Conservation (phyloP, 768 basidiomycete species). For the Dentipellis sp. region DNA sequence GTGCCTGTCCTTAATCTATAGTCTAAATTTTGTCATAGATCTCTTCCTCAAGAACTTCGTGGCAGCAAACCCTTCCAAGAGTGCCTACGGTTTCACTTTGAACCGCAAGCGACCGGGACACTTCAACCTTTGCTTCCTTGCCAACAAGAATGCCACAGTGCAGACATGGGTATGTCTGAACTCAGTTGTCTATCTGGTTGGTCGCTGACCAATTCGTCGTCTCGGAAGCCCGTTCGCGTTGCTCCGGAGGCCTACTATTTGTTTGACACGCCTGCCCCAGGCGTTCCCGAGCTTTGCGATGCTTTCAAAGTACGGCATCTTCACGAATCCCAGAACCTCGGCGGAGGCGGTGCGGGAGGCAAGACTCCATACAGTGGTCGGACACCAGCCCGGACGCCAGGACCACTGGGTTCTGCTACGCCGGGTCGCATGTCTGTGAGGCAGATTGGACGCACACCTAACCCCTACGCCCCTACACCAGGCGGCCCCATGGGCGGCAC, state of each 20-base stretch:
- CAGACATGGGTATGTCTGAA: conserved; percentile 74
- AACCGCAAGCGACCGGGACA: conserved; percentile 88
- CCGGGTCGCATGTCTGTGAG: conserved; percentile 77
- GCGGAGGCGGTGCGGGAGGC: conserved; percentile 41
- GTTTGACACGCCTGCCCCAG: conserved; percentile 83
- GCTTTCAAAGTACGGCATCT: conserved; percentile 88
- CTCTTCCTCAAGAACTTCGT: conserved; percentile 83
- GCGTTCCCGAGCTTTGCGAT: conserved; percentile 90
- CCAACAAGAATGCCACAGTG: conserved; percentile 82
- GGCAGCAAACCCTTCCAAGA: conserved; percentile 87
- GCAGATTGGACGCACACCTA: conserved; percentile 67
- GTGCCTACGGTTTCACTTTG: conserved; percentile 91
- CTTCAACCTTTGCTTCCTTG: conserved; percentile 88
- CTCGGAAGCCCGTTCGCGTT: conserved; percentile 67
- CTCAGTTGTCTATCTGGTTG: not conserved
- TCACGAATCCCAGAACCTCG: conserved; percentile 66
- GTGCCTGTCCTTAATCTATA: not conserved
- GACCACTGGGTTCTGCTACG: conserved; percentile 32
- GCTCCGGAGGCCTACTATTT: conserved; percentile 85
- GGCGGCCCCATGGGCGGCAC: conserved; percentile 23
- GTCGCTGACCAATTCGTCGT: not conserved
- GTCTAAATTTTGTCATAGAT: conserved; percentile 36
- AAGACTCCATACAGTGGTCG: conserved; percentile 81
- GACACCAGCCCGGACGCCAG: conserved; percentile 68
- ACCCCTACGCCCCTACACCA: conserved; percentile 56